phyloP scores from a whole-genome alignment of 1,139 yeast genomes.

The Blastobotrys aristatus region DNA sequence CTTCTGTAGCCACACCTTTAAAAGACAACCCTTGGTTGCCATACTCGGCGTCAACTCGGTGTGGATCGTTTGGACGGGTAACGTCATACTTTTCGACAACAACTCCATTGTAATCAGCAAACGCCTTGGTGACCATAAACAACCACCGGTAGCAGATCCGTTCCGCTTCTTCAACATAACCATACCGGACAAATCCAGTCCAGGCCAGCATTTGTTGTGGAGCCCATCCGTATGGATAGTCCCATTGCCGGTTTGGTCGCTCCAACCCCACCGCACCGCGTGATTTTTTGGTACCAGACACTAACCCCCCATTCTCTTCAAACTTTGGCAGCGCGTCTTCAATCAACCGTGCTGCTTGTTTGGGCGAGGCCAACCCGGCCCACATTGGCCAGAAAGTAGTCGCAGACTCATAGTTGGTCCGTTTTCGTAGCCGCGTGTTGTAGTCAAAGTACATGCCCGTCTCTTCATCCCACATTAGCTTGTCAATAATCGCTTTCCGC shows the following conservation, averaged over 20 bases:
- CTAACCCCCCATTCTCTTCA: conserved; percentile 87
- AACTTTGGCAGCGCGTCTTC: conserved; percentile 58
- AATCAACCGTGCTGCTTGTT: conserved; percentile 69
- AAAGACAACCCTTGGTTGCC: conserved; percentile 95
- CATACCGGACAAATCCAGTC: conserved; percentile 77
- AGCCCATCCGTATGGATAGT: conserved; percentile 97
- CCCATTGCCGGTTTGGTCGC: conserved; percentile 94
- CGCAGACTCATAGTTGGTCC: conserved; percentile 74
- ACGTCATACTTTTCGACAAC: conserved; percentile 96
- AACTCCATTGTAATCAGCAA: conserved; percentile 90
- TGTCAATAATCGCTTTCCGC: conserved; percentile 55
- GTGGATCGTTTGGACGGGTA: conserved; percentile 76
- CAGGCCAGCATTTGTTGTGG: conserved; percentile 96
- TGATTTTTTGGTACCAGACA: conserved; percentile 73
- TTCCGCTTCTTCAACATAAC: conserved; percentile 59
- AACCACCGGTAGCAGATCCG: conserved; percentile 85
- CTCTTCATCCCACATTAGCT: conserved; percentile 80
- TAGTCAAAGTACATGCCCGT: conserved; percentile 82
- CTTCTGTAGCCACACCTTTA: conserved; percentile 93
- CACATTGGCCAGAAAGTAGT: conserved; percentile 93
- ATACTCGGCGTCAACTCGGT: conserved; percentile 90
- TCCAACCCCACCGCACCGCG: conserved; percentile 67
- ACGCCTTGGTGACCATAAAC: conserved; percentile 82
- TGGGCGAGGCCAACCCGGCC: conserved; percentile 67
- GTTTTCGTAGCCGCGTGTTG: conserved; percentile 53